Conservation (phyloP, 2,329 filamentous ascomycete genomes). For the Lachnellula arida region DNA sequence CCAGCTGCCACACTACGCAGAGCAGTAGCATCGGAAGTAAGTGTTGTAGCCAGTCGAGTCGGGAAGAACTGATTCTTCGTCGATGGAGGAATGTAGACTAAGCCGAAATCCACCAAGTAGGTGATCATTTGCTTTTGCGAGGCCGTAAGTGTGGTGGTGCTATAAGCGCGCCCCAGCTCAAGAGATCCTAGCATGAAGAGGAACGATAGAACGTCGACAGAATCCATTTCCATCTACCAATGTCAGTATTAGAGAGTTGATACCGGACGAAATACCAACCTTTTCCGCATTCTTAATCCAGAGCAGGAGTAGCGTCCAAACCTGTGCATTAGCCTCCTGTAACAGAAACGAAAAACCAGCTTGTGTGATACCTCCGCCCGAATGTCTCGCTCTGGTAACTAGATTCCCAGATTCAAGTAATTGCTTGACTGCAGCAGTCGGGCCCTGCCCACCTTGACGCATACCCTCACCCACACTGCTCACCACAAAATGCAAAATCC, state of each 20-base stretch:
- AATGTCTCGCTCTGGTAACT: slow-evolving; percentile 54
- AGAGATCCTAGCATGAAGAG: slow-evolving; percentile 92
- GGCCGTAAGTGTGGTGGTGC: slow-evolving; percentile 74
- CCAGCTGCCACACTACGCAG: slow-evolving; percentile 66
- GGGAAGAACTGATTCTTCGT: slow-evolving; percentile 69
- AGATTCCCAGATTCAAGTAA: slow-evolving; percentile 76
- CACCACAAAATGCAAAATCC: slow-evolving; percentile 93
- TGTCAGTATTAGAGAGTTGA: slow-evolving; percentile 12
- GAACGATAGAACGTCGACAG: slow-evolving; percentile 91
- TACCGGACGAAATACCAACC: slow-evolving; percentile 30
- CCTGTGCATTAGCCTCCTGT: slow-evolving; percentile 92
- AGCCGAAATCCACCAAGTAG: slow-evolving; percentile 85
- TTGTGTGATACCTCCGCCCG: slow-evolving; percentile 73
- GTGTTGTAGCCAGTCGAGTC: slow-evolving; percentile 86
- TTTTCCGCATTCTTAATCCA: slow-evolving; percentile 82
- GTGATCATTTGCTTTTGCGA: slow-evolving; percentile 86
- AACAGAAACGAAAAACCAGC: slow-evolving; percentile 91
- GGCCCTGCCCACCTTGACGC: slow-evolving; percentile 44
- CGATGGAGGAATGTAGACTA: slow-evolving; percentile 69
- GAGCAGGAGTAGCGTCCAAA: slow-evolving; percentile 90
- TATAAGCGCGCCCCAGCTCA: slow-evolving; percentile 87
- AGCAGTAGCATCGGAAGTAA: slow-evolving; percentile 69
- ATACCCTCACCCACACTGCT: slow-evolving; percentile 60
- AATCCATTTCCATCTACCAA: slow-evolving; percentile 60
- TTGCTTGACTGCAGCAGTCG: slow-evolving; percentile 76